phyloP scores from a whole-genome alignment of 805 yeast species.

The Scheffersomyces amazonensis region DNA sequence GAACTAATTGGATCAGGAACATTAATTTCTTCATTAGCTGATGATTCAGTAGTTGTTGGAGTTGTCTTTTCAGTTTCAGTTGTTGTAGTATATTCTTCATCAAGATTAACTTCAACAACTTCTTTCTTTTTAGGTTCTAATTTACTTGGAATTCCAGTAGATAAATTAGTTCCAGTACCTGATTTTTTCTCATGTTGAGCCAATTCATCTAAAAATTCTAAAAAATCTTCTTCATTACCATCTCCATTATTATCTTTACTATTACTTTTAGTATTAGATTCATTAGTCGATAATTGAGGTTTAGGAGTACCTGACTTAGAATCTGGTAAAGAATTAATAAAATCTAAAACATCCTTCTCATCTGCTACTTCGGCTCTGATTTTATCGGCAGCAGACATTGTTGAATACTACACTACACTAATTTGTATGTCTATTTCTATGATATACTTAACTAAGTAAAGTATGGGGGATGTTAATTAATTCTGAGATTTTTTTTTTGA shows the following conservation, averaged over 20 bases:
- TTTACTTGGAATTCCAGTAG: slow-evolving; percentile 17
- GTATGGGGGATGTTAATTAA: no score
- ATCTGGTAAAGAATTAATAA: slow-evolving; percentile 76
- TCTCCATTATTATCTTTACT: slow-evolving; percentile 10
- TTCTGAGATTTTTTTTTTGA: no score
- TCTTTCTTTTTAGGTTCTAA: slow-evolving; percentile 28
- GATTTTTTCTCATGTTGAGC: slow-evolving; percentile 55
- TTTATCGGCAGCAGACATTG: not conserved
- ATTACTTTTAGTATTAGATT: slow-evolving; percentile 2
- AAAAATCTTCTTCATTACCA: slow-evolving; percentile 50
- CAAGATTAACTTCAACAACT: slow-evolving; percentile 12
- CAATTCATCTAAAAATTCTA: slow-evolving; percentile 64
- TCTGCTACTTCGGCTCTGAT: not conserved
- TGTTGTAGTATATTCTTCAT: slow-evolving; percentile 6
- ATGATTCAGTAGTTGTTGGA: slow-evolving; percentile 1
- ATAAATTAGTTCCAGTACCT: slow-evolving; percentile 3
- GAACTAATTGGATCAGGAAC: slow-evolving; percentile 58
- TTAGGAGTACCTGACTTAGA: slow-evolving; percentile 32
- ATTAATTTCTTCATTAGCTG: slow-evolving; percentile 1
- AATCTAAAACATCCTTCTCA: slow-evolving; percentile 72
- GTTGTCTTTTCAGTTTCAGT: slow-evolving; percentile 2
- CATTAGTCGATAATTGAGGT: slow-evolving; percentile 19
- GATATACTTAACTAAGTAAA: no score
- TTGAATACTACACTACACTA: no score
- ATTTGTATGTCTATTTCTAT: no score